These are phyloP conservation scores for Pythium biforme DNA, from an alignment of 352 stramenopile species.

Conservation along the genomic window DNA sequence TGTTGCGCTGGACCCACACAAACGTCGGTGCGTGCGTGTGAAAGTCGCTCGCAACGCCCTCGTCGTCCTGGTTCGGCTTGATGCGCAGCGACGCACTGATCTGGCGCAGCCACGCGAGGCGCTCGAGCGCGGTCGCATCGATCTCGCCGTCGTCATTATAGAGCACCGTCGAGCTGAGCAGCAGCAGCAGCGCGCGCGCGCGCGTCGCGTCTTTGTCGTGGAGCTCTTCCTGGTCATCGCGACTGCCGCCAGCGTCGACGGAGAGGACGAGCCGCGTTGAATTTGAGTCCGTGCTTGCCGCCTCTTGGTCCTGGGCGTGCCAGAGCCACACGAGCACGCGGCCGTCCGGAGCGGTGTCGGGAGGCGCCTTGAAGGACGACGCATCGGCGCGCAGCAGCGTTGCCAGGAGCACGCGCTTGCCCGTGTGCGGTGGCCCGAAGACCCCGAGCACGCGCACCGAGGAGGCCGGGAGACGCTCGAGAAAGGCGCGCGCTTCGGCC, in stretches of 20 bases:
- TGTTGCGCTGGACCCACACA: constrained; percentile 61
- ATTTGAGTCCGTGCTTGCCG: not conserved
- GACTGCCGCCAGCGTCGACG: constrained; percentile 3
- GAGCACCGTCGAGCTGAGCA: constrained; percentile 57
- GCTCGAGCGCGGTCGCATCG: constrained; percentile 37
- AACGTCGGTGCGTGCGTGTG: constrained; percentile 52
- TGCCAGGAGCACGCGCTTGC: constrained; percentile 48
- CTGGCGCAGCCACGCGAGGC: constrained; percentile 47
- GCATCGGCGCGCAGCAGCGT: constrained; percentile 37
- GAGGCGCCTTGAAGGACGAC: constrained; percentile 20
- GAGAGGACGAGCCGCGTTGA: constrained; percentile 22
- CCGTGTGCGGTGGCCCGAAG: constrained; percentile 36
- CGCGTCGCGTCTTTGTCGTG: constrained; percentile 14
- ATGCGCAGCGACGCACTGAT: constrained; percentile 43
- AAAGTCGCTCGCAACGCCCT: constrained; percentile 42
- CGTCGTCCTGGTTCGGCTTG: constrained; percentile 58
- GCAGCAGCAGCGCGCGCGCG: constrained; percentile 40
- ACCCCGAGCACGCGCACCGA: constrained; percentile 45
- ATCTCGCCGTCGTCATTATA: constrained; percentile 66
- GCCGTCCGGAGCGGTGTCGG: not conserved
- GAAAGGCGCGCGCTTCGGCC: constrained; percentile 23
- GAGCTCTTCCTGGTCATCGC: constrained; percentile 15
- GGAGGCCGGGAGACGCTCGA: constrained; percentile 18
- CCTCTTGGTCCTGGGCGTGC: not conserved
- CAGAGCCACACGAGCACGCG: constrained; percentile 56